Evolutionary conservation across 2,329 filamentous ascomycete species (phyloP), one percentile per base, ranked within the genome.

Genomic region (Penicillium sp.): DNA sequence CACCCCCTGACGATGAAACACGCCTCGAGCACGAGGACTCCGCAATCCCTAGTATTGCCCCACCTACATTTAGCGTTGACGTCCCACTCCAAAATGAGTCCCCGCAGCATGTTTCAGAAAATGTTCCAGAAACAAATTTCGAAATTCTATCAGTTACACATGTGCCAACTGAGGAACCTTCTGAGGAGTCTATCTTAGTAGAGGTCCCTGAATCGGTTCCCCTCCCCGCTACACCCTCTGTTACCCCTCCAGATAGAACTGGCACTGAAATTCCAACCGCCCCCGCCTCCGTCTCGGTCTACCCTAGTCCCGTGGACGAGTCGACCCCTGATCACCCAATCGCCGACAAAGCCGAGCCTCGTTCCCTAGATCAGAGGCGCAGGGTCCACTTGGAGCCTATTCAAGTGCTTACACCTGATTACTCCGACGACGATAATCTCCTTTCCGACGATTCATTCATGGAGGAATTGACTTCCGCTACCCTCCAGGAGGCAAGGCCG

Each of bases 391-490:
- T 78, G 18, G 81, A 86, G 27, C 83, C 83, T 16, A 86, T 89
- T 48, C 71, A 73, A 47, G 70, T 74, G 14, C 67, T 68, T 3
- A 69, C 68, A 13, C 67, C 62, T 16, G 73, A 75, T 26, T 71
- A 72, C 45, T 74, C 72, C 26, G 74, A 76, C 61, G 73, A 76
- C 60, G 74, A 76, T 45, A 70, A 72, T 43, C 65, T 75, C 36
- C 65, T 75, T 29, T 76, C 74, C 18, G 89, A 93, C 69, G 90
- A 94, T 67, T 87, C 85, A 14, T 83, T 92, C 58, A 88, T 95
- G 83, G 89, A 95, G 53, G 91, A 96, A 73, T 76, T 96, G 51
- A 88, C 90, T 64, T 88, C 84, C 51, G 91, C 91, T 27, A 91
- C 88, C 2, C 77, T 96, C 16, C 83, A 94, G 67, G 85, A 96